Percentiles rank a stretch among this genome's conserved stretches.
These are phyloP conservation scores for Phytophthora gonapodyides DNA, from an alignment of 352 stramenopile genomes.

Conservation along the genomic window DNA sequence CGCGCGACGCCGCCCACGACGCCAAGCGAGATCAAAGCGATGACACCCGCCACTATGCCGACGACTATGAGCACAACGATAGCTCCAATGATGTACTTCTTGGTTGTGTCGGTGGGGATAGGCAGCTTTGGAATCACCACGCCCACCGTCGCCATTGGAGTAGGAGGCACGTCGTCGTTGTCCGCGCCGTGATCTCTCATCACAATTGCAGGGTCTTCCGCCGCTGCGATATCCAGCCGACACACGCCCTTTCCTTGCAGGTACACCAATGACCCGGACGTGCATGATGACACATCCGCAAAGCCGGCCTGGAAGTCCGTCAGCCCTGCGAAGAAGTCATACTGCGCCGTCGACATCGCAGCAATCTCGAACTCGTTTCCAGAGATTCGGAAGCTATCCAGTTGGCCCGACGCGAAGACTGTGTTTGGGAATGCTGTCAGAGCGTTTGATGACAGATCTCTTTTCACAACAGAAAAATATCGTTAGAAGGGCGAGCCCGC, in stretches of 20 bases:
- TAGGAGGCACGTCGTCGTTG: slow-evolving; percentile 21
- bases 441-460: slow-evolving; percentile 59
- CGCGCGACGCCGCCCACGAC: slow-evolving; percentile 42
- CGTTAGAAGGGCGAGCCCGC: not conserved
- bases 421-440: slow-evolving; percentile 48
- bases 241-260: slow-evolving; percentile 63
- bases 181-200: slow-evolving; percentile 25
- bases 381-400: slow-evolving; percentile 53
- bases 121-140: slow-evolving; percentile 45
- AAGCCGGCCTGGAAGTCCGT: slow-evolving; percentile 60
- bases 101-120: slow-evolving; percentile 32
- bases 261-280: slow-evolving; percentile 51
- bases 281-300: slow-evolving; percentile 52
- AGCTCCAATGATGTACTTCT: slow-evolving; percentile 55
- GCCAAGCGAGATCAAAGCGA: slow-evolving; percentile 39
- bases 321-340: slow-evolving; percentile 71
- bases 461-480: slow-evolving; percentile 29
- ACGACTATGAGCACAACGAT: slow-evolving; percentile 47
- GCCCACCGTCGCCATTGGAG: slow-evolving; percentile 37
- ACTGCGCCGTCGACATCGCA: slow-evolving; percentile 54
- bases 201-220: slow-evolving; percentile 41
- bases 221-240: slow-evolving; percentile 42
- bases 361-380: slow-evolving; percentile 63
- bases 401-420: slow-evolving; percentile 50
- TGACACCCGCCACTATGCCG: slow-evolving; percentile 29